Conservation (phyloP, 176 grass and related monocot genomes). For the Eleusine indica region DNA sequence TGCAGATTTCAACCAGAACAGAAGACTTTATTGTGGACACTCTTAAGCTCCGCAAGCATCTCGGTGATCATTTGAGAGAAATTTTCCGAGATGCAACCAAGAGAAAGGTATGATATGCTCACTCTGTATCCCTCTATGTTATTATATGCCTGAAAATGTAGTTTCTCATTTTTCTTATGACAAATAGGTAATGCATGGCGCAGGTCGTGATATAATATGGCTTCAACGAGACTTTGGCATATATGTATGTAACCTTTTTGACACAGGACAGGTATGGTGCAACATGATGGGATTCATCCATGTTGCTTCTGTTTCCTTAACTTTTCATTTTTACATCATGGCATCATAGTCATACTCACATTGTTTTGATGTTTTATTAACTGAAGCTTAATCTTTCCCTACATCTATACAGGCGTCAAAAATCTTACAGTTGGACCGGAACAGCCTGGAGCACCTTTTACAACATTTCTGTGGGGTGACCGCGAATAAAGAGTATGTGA, state of each 20-base stretch:
- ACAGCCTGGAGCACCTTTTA: conserved; percentile 90
- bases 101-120: conserved; percentile 65
- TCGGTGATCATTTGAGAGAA: conserved; percentile 77
- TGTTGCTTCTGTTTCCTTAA: conserved; percentile 22
- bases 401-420: conserved; percentile 75
- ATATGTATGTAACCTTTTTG: conserved; percentile 93
- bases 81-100: conserved; percentile 80
- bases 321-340: conserved; percentile 11
- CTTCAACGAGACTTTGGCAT: conserved; percentile 94
- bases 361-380: conserved; percentile 29
- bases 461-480: conserved; percentile 83
- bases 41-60: conserved; percentile 80
- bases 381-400: conserved; percentile 38
- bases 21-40: conserved; percentile 95
- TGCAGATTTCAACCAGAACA: conserved; percentile 97
- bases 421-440: conserved; percentile 83
- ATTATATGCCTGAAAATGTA: conserved; percentile 16
- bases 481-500: conserved; percentile 89
- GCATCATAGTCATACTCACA: background rate
- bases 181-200: conserved; percentile 91
- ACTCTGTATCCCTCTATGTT: conserved; percentile 24
- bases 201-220: conserved; percentile 92
- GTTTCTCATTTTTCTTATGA: conserved; percentile 38
- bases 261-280: conserved; percentile 86
- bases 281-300: conserved; percentile 4